Evolutionary conservation across 768 basidiomycete species (phyloP).

Genomic region (Mrakia blollopis): DNA sequence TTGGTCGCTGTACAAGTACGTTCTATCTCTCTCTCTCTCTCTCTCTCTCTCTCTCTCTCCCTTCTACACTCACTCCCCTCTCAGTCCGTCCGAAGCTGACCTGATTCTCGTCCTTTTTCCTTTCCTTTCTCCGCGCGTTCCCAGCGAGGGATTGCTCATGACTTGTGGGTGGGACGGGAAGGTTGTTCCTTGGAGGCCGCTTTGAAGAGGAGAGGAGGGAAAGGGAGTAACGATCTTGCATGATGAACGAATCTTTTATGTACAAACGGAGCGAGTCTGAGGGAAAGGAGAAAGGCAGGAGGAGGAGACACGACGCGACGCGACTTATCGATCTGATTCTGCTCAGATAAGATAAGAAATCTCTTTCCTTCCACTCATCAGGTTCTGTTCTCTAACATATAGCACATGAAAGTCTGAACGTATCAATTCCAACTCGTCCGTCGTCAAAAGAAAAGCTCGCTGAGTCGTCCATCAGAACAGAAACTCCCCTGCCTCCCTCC

Average conservation of each 20-base stretch:
- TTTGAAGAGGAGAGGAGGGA: not conserved
- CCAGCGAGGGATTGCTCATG: constrained; percentile 77
- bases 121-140: constrained; percentile 85
- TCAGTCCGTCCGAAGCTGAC: not conserved
- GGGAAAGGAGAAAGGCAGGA: not conserved
- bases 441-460: too few species aligned
- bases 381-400: too few species aligned
- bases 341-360: too few species aligned
- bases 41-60: not conserved
- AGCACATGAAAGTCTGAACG: too few species aligned
- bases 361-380: too few species aligned
- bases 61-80: too few species aligned
- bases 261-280: not conserved
- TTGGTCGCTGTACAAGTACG: constrained; percentile 24
- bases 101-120: not conserved
- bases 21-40: not conserved
- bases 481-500: not conserved
- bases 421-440: too few species aligned
- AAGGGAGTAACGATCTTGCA: not conserved
- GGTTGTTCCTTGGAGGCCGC: constrained; percentile 56
- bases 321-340: too few species aligned
- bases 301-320: not conserved
- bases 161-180: constrained; percentile 90
- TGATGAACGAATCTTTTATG: not conserved
- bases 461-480: too few species aligned